A percentile compares a stretch with the other conserved stretches of the same genome.
Conservation (phyloP, 352 stramenopile species). For the Phytophthora cactorum region DNA sequence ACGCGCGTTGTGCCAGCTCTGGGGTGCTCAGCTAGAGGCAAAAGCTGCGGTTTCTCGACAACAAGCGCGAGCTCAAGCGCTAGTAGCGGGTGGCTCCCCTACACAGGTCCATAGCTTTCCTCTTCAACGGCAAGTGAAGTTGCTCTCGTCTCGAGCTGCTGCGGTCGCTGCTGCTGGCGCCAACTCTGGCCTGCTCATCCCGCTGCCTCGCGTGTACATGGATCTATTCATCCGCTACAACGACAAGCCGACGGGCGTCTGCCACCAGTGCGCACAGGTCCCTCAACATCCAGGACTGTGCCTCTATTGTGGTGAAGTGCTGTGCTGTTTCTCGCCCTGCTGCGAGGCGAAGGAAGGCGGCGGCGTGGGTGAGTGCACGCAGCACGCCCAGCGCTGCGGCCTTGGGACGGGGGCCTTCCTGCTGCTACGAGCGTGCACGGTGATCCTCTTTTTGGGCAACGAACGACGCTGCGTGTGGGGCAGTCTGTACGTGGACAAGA, state of each 20-base stretch:
- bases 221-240: constrained; percentile 85
- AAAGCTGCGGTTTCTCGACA: constrained; percentile 67
- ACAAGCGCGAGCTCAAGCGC: constrained; percentile 32
- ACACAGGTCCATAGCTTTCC: constrained; percentile 26
- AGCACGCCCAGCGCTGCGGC: constrained; percentile 71
- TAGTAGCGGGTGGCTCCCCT: constrained; percentile 12
- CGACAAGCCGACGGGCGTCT: constrained; percentile 62
- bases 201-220: constrained; percentile 79
- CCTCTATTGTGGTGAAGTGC: constrained; percentile 72
- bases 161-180: constrained; percentile 14
- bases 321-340: constrained; percentile 82
- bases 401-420: constrained; percentile 70
- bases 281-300: constrained; percentile 80
- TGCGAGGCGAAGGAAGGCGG: constrained; percentile 58
- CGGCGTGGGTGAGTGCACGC: constrained; percentile 76
- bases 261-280: constrained; percentile 59
- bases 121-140: constrained; percentile 37
- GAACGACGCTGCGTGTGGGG: constrained; percentile 84
- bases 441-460: constrained; percentile 86
- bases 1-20: constrained; percentile 71
- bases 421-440: constrained; percentile 77
- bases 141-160: constrained; percentile 32
- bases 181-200: constrained; percentile 42
- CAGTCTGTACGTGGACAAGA: constrained; percentile 87
- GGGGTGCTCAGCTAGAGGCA: constrained; percentile 73